These are phyloP conservation scores for Colletotrichum echinochloae DNA, from an alignment of 2,329 filamentous ascomycete species.

Conservation along the genomic window DNA sequence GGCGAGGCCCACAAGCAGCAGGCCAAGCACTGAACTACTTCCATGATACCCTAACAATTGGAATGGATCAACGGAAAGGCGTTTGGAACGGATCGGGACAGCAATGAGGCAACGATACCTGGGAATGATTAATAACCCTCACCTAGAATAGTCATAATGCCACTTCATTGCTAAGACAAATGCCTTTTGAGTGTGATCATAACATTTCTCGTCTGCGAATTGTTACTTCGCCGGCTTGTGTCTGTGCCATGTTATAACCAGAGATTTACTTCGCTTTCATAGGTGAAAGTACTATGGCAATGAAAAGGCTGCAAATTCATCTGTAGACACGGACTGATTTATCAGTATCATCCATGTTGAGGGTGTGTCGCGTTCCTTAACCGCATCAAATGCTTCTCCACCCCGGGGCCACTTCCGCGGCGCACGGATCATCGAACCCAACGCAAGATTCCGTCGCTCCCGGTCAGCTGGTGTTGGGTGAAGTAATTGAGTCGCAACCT, in stretches of 20 bases:
- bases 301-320: too few relatives aligned
- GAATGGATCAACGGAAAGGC: slow-evolving; percentile 33
- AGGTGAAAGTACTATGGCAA: too few relatives aligned
- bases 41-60: slow-evolving; percentile 38
- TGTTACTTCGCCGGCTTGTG: too few relatives aligned
- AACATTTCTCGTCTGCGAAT: too few relatives aligned
- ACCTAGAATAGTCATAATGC: slow-evolving; percentile 39
- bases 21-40: slow-evolving; percentile 41
- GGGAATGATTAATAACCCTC: slow-evolving; percentile 3
- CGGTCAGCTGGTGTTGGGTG: not conserved
- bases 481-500: not conserved
- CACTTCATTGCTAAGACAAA: slow-evolving; percentile 33
- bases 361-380: too few relatives aligned
- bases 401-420: not conserved
- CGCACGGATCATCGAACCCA: slow-evolving; percentile 22
- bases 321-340: too few relatives aligned
- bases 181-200: not conserved
- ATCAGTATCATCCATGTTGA: not conserved
- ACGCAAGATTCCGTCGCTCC: not conserved
- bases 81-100: slow-evolving; percentile 21
- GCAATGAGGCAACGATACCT: slow-evolving; percentile 37
- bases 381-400: not conserved
- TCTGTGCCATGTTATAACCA: too few relatives aligned
- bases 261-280: too few relatives aligned
- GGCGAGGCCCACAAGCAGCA: slow-evolving; percentile 56